Evolutionary conservation across 768 basidiomycete genomes (phyloP).

Genomic region (Pleurotus pulmonarius): DNA sequence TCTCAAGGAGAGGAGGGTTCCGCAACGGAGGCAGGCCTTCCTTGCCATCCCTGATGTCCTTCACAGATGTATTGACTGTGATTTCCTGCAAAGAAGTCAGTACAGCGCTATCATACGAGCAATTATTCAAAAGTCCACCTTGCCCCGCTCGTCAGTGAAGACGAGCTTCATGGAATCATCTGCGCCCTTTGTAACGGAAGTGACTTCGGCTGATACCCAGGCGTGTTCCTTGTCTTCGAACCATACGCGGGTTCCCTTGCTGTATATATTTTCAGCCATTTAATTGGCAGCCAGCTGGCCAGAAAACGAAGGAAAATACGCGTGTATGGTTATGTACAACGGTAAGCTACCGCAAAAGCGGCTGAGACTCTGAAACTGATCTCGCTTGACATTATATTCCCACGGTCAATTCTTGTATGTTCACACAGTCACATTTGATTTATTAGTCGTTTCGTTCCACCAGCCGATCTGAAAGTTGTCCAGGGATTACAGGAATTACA

Average conservation of each 20-base stretch:
- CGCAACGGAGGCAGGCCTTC: constrained; percentile 87
- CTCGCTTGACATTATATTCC: neutral
- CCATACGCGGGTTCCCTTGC: constrained; percentile 88
- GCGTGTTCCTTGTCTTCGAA: constrained; percentile 93
- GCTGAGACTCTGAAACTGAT: neutral
- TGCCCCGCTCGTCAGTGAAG: constrained; percentile 90
- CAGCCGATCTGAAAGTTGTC: too few species aligned
- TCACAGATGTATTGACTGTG: constrained; percentile 70
- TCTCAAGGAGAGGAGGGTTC: constrained; percentile 95
- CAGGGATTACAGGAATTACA: too few species aligned
- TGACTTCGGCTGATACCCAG: constrained; percentile 90
- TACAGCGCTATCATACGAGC: constrained; percentile 4
- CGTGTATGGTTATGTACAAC: constrained; percentile 7
- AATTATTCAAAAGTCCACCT: constrained; percentile 44
- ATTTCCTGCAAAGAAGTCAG: constrained; percentile 54
- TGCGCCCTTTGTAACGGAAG: constrained; percentile 53
- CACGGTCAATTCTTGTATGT: constrained; percentile 1
- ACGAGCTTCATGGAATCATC: constrained; percentile 79
- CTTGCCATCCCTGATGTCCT: constrained; percentile 76
- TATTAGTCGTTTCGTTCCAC: too few species aligned
- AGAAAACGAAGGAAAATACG: constrained; percentile 7
- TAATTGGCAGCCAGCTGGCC: constrained; percentile 9
- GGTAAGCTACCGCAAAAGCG: neutral
- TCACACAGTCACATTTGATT: too few species aligned
- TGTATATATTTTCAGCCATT: constrained; percentile 92